Evolutionary conservation across 805 yeast species (phyloP).

Genomic region (Wickerhamomyces canadensis): DNA sequence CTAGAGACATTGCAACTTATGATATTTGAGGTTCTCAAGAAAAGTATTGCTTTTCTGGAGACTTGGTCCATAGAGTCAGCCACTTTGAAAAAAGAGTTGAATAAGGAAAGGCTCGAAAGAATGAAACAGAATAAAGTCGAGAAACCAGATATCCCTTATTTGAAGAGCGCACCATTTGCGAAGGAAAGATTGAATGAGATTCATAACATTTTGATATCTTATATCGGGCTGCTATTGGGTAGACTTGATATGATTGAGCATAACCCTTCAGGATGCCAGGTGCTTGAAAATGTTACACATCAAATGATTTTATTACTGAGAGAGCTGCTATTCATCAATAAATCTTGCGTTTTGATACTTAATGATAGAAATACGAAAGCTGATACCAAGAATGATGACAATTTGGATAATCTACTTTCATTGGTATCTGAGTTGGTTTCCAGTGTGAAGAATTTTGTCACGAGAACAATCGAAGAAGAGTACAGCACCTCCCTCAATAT

Average conservation of each 20-base stretch:
- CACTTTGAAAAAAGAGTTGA: slow-evolving; percentile 29
- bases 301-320: slow-evolving; percentile 61
- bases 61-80: slow-evolving; percentile 68
- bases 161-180: slow-evolving; percentile 55
- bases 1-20: slow-evolving; percentile 57
- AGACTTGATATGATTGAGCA: slow-evolving; percentile 73
- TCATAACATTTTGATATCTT: slow-evolving; percentile 51
- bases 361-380: slow-evolving; percentile 20
- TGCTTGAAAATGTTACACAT: slow-evolving; percentile 59
- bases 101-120: slow-evolving; percentile 1
- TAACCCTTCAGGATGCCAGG: slow-evolving; percentile 63
- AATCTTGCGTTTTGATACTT: slow-evolving; percentile 34
- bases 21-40: slow-evolving; percentile 61
- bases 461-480: slow-evolving; percentile 43
- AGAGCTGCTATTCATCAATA: slow-evolving; percentile 58
- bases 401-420: slow-evolving; percentile 53
- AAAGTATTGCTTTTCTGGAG: slow-evolving; percentile 58
- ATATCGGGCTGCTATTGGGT: slow-evolving; percentile 67
- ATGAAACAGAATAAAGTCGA: slow-evolving; percentile 10
- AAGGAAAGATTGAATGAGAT: slow-evolving; percentile 59
- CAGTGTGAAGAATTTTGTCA: slow-evolving; percentile 57
- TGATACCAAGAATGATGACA: slow-evolving; percentile 26
- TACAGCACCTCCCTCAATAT: slow-evolving; percentile 7
- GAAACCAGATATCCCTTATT: slow-evolving; percentile 31
- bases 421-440: slow-evolving; percentile 61